These are phyloP conservation scores for Fusarium penzigii DNA, from an alignment of 2,329 filamentous ascomycete species.

Conservation along the genomic window DNA sequence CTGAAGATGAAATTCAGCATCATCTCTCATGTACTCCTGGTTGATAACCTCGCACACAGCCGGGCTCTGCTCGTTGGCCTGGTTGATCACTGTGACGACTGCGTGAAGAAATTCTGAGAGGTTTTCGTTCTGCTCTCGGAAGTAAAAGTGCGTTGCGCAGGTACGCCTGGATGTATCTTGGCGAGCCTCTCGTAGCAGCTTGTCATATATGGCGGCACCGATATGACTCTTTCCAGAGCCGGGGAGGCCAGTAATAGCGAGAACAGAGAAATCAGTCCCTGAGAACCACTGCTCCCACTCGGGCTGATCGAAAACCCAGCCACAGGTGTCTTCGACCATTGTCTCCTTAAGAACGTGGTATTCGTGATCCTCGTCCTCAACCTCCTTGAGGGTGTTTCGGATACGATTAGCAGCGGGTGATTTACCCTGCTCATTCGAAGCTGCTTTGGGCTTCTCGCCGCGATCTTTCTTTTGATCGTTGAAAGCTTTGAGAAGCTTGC, in stretches of 20 bases:
- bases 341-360: conserved; percentile 32
- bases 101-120: conserved; percentile 24
- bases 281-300: conserved; percentile 32
- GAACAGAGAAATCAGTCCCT: conserved; percentile 9
- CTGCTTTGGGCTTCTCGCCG: conserved; percentile 13
- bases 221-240: conserved; percentile 39
- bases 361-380: conserved; percentile 26
- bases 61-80: conserved; percentile 32
- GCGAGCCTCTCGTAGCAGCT: conserved; percentile 5
- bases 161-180: conserved; percentile 19
- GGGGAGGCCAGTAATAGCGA: conserved; percentile 32
- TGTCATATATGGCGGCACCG: conserved; percentile 24
- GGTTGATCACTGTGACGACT: conserved; percentile 30
- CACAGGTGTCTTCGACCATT: conserved; percentile 30
- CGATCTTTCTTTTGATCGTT: conserved; percentile 21
- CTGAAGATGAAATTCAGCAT: conserved; percentile 9
- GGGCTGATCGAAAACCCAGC: conserved; percentile 32
- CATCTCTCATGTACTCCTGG: conserved; percentile 27
- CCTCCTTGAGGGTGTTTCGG: conserved; percentile 23
- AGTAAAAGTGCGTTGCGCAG: conserved; percentile 37
- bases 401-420: conserved; percentile 22
- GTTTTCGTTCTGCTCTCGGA: conserved; percentile 35
- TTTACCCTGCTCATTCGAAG: conserved; percentile 21
- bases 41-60: conserved; percentile 33
- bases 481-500: conserved; percentile 29